These are phyloP conservation scores for Phytophthora crassamura DNA, from an alignment of 352 stramenopile genomes.

Conservation along the genomic window DNA sequence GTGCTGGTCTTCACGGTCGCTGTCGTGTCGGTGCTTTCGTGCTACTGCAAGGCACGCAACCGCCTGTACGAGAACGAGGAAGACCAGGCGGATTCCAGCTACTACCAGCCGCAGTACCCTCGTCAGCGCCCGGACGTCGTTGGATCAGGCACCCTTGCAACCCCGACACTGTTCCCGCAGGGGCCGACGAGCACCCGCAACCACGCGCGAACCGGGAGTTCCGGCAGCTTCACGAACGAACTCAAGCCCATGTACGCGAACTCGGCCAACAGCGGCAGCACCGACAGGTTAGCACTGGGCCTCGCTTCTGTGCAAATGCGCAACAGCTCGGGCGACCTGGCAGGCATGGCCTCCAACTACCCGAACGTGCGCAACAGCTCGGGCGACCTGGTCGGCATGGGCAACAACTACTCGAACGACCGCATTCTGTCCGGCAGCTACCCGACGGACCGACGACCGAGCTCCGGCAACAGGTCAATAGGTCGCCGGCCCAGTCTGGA, in stretches of 20 bases:
- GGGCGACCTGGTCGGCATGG: slow-evolving; percentile 30
- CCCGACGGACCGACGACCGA: slow-evolving; percentile 29
- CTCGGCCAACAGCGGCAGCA: slow-evolving; percentile 32
- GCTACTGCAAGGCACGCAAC: slow-evolving; percentile 62
- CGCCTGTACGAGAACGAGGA: slow-evolving; percentile 61
- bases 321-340: slow-evolving; percentile 32
- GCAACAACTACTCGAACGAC: slow-evolving; percentile 32
- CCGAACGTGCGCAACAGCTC: slow-evolving; percentile 27
- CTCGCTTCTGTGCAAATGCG: slow-evolving; percentile 34
- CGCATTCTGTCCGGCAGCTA: slow-evolving; percentile 35
- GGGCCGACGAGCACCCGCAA: slow-evolving; percentile 8
- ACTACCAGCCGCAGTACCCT: slow-evolving; percentile 47
- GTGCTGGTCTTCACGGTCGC: slow-evolving; percentile 59
- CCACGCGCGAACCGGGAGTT: slow-evolving; percentile 21
- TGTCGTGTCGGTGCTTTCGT: slow-evolving; percentile 57
- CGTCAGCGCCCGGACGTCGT: slow-evolving; percentile 19
- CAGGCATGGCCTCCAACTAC: slow-evolving; percentile 16
- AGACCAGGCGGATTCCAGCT: slow-evolving; percentile 45
- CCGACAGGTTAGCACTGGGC: slow-evolving; percentile 37
- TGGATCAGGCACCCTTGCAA: slow-evolving; percentile 16
- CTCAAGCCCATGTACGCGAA: slow-evolving; percentile 39
- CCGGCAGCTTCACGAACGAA: slow-evolving; percentile 34
- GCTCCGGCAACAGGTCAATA: slow-evolving; percentile 26
- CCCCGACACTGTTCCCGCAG: slow-evolving; percentile 25
- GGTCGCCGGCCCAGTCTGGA: slow-evolving; percentile 36